Conservation (phyloP, 2,329 filamentous ascomycete genomes). For the Thelonectria olida region DNA sequence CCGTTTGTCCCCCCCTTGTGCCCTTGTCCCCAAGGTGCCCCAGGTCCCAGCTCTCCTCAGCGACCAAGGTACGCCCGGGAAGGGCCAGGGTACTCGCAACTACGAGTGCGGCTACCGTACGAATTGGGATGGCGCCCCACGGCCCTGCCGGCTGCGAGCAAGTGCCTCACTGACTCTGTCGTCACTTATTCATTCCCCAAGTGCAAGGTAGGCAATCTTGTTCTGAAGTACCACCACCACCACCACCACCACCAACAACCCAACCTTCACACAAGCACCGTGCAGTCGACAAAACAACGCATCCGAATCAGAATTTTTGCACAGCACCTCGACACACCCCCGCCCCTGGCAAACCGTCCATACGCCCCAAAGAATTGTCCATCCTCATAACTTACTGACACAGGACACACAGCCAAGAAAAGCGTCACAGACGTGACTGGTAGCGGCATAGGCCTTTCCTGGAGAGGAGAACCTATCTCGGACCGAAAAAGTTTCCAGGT, state of each 20-base stretch:
- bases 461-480: too few species aligned
- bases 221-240: background rate
- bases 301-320: constrained; percentile 7
- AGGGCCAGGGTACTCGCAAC: constrained; percentile 29
- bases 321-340: background rate
- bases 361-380: background rate
- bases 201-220: constrained; percentile 15
- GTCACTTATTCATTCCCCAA: constrained; percentile 23
- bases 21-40: background rate
- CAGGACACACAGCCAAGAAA: too few species aligned
- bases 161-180: constrained; percentile 25
- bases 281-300: constrained; percentile 17
- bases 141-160: constrained; percentile 33
- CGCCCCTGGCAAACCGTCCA: background rate
- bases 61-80: constrained; percentile 31
- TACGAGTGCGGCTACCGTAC: constrained; percentile 37
- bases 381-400: too few species aligned
- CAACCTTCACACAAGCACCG: constrained; percentile 1
- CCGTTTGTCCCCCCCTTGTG: constrained; percentile 23
- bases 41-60: constrained; percentile 19
- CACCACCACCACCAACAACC: background rate
- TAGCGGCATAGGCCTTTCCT: too few species aligned
- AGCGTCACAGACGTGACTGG: too few species aligned
- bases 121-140: constrained; percentile 38
- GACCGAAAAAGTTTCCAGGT: too few species aligned